Evolutionary conservation across 345 rosid species (phyloP).

Genomic region (Camelina sativa): DNA sequence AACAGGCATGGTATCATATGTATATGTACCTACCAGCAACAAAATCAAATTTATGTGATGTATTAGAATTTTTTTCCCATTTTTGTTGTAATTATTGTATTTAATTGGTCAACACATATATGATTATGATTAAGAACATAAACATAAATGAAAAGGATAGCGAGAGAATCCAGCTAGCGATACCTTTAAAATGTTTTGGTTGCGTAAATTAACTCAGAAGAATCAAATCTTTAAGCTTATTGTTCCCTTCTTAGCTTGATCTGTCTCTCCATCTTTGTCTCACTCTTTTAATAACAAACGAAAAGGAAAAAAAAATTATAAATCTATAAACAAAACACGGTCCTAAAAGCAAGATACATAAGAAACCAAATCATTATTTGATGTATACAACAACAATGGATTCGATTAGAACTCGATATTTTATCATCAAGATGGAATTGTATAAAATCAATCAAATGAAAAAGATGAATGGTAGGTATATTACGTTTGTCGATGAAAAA

Average conservation of each 20-base stretch:
- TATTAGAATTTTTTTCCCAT: neutral
- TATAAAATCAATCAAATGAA: neutral
- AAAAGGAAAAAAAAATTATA: neutral
- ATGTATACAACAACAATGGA: neutral
- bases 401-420: neutral
- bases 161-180: neutral
- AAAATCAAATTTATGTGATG: conserved; percentile 2
- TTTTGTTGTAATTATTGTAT: neutral
- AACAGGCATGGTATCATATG: neutral
- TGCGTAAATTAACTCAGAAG: neutral
- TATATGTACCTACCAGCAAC: neutral
- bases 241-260: conserved; percentile 21
- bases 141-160: conserved; percentile 15
- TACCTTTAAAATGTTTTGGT: conserved; percentile 19
- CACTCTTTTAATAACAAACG: conserved; percentile 14
- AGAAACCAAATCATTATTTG: neutral
- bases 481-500: neutral
- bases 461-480: neutral
- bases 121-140: neutral
- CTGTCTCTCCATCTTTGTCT: conserved; percentile 4
- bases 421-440: conserved; percentile 1
- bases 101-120: neutral
- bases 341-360: neutral
- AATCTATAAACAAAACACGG: neutral
- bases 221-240: conserved; percentile 2